Percentiles rank a stretch among this genome's conserved stretches.
Conservation (phyloP, 106 monocot genomes). For the Gastrodia elata region DNA sequence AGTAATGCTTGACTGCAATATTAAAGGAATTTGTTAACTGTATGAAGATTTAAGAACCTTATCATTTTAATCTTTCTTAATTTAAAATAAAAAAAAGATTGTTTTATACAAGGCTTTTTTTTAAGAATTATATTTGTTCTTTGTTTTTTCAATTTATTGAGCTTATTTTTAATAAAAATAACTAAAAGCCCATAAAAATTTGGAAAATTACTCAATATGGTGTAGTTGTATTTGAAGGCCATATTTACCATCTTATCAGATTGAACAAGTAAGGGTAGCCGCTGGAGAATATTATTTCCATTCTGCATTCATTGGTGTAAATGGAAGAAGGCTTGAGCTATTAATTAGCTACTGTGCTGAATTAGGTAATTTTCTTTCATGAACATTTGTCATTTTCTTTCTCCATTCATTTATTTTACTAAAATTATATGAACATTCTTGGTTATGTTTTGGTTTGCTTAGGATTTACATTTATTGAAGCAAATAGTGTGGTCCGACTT, state of each 20-base stretch:
- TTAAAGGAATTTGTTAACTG: no score
- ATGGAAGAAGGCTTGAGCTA: slow-evolving; percentile 60
- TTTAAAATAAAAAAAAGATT: no score
- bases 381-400: background rate
- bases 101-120: no score
- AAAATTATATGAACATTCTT: slow-evolving; percentile 2
- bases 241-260: slow-evolving; percentile 26
- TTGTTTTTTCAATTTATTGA: no score
- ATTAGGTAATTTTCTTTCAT: slow-evolving; percentile 44
- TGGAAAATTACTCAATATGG: no score
- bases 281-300: slow-evolving; percentile 31
- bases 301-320: slow-evolving; percentile 37
- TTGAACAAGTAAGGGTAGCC: slow-evolving; percentile 65
- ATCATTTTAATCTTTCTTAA: no score
- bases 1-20: no score
- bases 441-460: background rate
- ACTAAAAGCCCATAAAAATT: no score
- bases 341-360: slow-evolving; percentile 55
- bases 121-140: no score
- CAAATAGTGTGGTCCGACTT: slow-evolving; percentile 55
- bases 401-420: slow-evolving; percentile 8
- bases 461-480: slow-evolving; percentile 84
- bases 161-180: no score
- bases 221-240: background rate
- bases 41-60: no score